Conservation (phyloP, 2,329 filamentous ascomycete species). For the Sarocladium kiliense region DNA sequence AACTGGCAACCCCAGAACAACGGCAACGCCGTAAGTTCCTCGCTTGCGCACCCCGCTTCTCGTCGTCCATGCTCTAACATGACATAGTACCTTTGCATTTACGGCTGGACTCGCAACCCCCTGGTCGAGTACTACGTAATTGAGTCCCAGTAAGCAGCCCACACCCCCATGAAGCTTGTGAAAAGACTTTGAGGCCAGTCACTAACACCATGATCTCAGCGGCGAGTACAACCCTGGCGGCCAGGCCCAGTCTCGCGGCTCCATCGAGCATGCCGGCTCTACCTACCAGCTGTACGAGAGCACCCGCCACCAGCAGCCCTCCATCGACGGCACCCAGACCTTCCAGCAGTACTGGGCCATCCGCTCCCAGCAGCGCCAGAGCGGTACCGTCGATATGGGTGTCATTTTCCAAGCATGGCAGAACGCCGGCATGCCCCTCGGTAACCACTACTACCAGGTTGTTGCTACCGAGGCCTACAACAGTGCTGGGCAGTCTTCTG, state of each 20-base stretch:
- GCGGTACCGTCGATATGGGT: slow-evolving; percentile 40
- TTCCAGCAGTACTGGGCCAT: slow-evolving; percentile 46
- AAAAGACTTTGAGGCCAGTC: too few species aligned
- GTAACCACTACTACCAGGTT: slow-evolving; percentile 43
- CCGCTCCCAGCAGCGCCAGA: slow-evolving; percentile 36
- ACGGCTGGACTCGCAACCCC: slow-evolving; percentile 28
- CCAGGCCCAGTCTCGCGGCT: slow-evolving; percentile 18
- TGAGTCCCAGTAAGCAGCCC: slow-evolving; percentile 19
- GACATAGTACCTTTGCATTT: slow-evolving; percentile 24
- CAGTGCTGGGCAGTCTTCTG: slow-evolving; percentile 35
- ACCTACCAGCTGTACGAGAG: slow-evolving; percentile 24
- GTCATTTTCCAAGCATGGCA: slow-evolving; percentile 47
- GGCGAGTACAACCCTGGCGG: slow-evolving; percentile 10
- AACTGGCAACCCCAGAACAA: slow-evolving; percentile 23
- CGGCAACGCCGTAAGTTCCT: slow-evolving; percentile 19
- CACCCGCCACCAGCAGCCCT: slow-evolving; percentile 29
- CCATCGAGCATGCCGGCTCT: slow-evolving; percentile 19
- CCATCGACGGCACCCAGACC: slow-evolving; percentile 37
- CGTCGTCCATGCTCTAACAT: not conserved
- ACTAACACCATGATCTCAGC: too few species aligned
- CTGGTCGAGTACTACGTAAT: slow-evolving; percentile 28
- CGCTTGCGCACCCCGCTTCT: not conserved
- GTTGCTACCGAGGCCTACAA: slow-evolving; percentile 44
- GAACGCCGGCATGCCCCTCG: slow-evolving; percentile 36
- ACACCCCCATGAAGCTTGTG: too few species aligned